Conservation (phyloP, 257 asterid genomes). For the Salvia miltiorrhiza region DNA sequence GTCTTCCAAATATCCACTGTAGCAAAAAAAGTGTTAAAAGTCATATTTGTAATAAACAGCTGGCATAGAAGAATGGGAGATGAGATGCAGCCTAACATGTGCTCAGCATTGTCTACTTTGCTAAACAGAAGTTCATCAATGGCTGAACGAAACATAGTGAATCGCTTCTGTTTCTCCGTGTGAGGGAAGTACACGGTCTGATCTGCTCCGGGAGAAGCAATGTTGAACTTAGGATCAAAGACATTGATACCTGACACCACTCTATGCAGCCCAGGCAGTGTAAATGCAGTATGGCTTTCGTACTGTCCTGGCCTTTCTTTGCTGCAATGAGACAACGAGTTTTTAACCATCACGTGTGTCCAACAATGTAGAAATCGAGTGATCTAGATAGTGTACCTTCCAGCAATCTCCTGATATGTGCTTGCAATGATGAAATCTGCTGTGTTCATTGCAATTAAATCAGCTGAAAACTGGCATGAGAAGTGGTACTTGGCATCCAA, state of each 20-base stretch:
- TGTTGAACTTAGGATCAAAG: constrained; percentile 87
- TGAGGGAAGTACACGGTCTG: constrained; percentile 76
- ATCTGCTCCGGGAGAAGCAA: constrained; percentile 91
- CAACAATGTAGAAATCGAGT: neutral
- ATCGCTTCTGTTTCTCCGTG: constrained; percentile 62
- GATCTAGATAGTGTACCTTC: constrained; percentile 46
- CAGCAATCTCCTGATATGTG: constrained; percentile 94
- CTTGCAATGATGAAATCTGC: constrained; percentile 92
- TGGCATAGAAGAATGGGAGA: neutral
- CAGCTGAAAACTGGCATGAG: constrained; percentile 93
- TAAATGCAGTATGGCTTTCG: constrained; percentile 73
- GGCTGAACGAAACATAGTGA: constrained; percentile 46
- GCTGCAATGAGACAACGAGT: constrained; percentile 40
- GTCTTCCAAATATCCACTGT: constrained; percentile 79
- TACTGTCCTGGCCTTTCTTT: constrained; percentile 89
- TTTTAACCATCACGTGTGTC: neutral
- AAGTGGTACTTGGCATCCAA: constrained; percentile 75
- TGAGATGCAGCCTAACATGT: constrained; percentile 47
- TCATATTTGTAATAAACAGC: neutral
- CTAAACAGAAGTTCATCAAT: constrained; percentile 79
- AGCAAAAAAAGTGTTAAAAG: neutral
- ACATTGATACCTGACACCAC: constrained; percentile 76
- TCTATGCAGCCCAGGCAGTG: constrained; percentile 85
- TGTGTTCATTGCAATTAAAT: constrained; percentile 80
- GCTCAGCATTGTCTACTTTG: constrained; percentile 61